phyloP scores from a whole-genome alignment of 75 land plant species.

The Pinus taeda region DNA sequence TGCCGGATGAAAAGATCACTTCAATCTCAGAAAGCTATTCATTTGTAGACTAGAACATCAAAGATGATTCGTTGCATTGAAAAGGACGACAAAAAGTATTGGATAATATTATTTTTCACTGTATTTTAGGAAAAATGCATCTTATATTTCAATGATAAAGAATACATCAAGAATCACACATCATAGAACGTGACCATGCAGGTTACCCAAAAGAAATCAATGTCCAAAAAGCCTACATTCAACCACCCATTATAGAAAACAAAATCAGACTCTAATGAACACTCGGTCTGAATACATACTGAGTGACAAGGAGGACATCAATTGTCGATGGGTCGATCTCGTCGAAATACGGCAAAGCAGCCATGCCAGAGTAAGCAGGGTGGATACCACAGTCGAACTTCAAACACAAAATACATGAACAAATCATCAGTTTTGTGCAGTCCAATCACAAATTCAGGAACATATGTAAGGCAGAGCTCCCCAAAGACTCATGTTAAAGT shows the following conservation, averaged over 20 bases:
- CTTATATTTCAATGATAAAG: too few relatives aligned
- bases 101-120: too few relatives aligned
- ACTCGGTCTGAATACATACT: slow-evolving; percentile 52
- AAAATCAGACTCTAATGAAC: not conserved
- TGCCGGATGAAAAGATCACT: too few relatives aligned
- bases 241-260: not conserved
- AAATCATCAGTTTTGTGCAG: not conserved
- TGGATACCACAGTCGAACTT: slow-evolving; percentile 99
- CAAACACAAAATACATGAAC: slow-evolving; percentile 9
- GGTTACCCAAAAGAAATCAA: too few relatives aligned
- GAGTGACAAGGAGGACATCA: slow-evolving; percentile 96
- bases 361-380: slow-evolving; percentile 96
- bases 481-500: not conserved
- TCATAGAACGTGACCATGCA: too few relatives aligned
- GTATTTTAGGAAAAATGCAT: too few relatives aligned
- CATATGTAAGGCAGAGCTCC: not conserved
- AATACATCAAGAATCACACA: too few relatives aligned
- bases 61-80: too few relatives aligned
- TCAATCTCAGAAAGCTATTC: too few relatives aligned
- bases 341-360: slow-evolving; percentile 97
- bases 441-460: not conserved
- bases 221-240: too few relatives aligned
- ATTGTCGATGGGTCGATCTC: slow-evolving; percentile 96
- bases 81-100: too few relatives aligned
- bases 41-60: too few relatives aligned